phyloP scores from a whole-genome alignment of 148 eudicot species.

The Cornus suecica region DNA sequence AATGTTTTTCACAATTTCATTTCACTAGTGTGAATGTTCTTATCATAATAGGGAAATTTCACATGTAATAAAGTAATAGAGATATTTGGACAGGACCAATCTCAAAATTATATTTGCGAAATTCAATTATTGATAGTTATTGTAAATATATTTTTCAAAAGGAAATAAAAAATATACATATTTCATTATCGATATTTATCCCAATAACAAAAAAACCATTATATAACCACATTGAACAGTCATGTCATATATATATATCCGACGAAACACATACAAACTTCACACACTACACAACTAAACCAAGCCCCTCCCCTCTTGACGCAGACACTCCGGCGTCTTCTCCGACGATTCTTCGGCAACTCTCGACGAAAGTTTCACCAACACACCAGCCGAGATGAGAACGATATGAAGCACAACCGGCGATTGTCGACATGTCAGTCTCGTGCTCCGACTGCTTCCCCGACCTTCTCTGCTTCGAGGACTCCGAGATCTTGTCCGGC shows the following conservation, averaged over 20 bases:
- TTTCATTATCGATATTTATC: no score
- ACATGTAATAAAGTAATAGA: no score
- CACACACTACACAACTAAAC: constrained; percentile 4
- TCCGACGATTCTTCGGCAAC: constrained; percentile 26
- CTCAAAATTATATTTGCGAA: no score
- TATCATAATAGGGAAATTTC: no score
- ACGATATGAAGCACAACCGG: constrained; percentile 22
- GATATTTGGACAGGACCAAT: no score
- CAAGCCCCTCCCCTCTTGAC: background rate
- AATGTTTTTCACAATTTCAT: no score
- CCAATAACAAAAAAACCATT: background rate
- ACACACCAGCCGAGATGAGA: constrained; percentile 7
- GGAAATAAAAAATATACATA: no score
- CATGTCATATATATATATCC: constrained; percentile 13
- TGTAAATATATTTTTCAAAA: no score
- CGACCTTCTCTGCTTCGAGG: constrained; percentile 70
- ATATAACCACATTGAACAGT: background rate
- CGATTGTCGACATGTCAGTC: constrained; percentile 46
- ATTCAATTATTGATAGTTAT: no score
- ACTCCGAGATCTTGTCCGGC: constrained; percentile 39
- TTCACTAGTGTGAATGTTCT: no score
- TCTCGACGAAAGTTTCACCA: background rate
- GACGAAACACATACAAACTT: background rate
- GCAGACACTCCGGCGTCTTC: constrained; percentile 8
- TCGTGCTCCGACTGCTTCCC: constrained; percentile 48